Evolutionary conservation across 768 basidiomycete species (phyloP), one percentile per base, ranked within the genome.

Genomic region (Amyloporia xantha): DNA sequence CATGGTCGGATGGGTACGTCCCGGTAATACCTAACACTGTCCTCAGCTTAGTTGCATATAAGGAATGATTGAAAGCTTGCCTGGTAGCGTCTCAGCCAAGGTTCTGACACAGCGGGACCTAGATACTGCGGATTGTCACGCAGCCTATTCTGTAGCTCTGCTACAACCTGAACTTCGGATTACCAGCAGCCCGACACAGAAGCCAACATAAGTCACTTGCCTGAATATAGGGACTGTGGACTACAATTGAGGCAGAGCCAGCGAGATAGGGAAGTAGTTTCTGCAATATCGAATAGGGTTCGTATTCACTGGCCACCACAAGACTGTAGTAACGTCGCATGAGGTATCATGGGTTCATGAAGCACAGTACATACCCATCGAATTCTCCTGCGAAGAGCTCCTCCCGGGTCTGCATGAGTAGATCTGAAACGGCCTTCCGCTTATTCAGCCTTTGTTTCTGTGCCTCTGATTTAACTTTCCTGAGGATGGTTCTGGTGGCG

Each of bases 1-100:
- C 96, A 99, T 98, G 54, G 79, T 81, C 3, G 96, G 96, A 69
- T 99, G 96, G 35, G 91, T 95, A 28, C 96, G 77, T 20, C 96
- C 95, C 20, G 96, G 96, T n/a, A 99, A 73, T 13, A 93, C 84
- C 70, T 79, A 35, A 10, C 30, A 41, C 19, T 48, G 7, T 17
- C n/a, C n/a, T n/a, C 30, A 33, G 30, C 40, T n/a, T 52, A 35
- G 30, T 23, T 35, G 25, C 44, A 33, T 17, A 43, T 24, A 19
- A 35, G 28, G 21, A 12, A 2, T 7, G 33, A 10, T 33, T 15
- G 7, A 7, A 15, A 15, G 7, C 30, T 33, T 51, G 81, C 80
- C 64, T 98, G 95, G 69, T 98, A 99, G 54, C 80, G 78, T 24
- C 95, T 80, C 36, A 91, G 66, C 86, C 89, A 97, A 10, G 80